phyloP scores from a whole-genome alignment of 257 asterid species.

The Misopates orontium region DNA sequence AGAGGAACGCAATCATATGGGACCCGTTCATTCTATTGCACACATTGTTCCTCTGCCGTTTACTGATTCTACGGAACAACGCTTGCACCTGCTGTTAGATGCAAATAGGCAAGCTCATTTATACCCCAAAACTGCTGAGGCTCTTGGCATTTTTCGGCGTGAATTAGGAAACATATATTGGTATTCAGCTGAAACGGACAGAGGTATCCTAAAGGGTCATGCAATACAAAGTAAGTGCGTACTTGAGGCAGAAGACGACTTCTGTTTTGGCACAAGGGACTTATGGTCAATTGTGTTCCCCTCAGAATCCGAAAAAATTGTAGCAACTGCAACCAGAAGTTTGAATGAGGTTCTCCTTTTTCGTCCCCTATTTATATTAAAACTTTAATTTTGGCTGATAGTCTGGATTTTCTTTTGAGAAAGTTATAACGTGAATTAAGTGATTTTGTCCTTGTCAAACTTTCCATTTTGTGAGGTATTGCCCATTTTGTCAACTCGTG shows the following conservation, averaged over 20 bases:
- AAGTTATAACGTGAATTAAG: conserved; percentile 12
- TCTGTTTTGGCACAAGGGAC: conserved; percentile 62
- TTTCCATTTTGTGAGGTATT: neutral
- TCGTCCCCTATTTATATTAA: conserved; percentile 16
- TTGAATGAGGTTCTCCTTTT: conserved; percentile 66
- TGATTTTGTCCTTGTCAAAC: conserved; percentile 7
- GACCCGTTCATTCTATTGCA: conserved; percentile 69
- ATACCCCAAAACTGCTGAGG: conserved; percentile 86
- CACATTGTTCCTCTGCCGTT: conserved; percentile 77
- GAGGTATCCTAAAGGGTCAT: conserved; percentile 72
- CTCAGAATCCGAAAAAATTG: conserved; percentile 81
- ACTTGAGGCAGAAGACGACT: conserved; percentile 59
- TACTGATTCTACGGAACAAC: conserved; percentile 87
- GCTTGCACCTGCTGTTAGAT: conserved; percentile 78
- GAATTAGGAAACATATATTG: conserved; percentile 80
- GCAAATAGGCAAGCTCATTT: conserved; percentile 61
- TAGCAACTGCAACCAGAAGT: conserved; percentile 73
- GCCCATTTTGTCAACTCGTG: neutral
- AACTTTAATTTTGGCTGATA: conserved; percentile 10
- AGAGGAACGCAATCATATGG: conserved; percentile 60
- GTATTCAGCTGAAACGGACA: conserved; percentile 76
- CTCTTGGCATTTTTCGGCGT: conserved; percentile 61
- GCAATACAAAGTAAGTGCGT: conserved; percentile 55
- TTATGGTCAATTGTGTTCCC: conserved; percentile 91
- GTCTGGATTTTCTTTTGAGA: conserved; percentile 17